Evolutionary conservation across 192 early-diverging fungal genomes (phyloP), one percentile per base, ranked within the genome.

Genomic region (Umbelopsis vinacea): DNA sequence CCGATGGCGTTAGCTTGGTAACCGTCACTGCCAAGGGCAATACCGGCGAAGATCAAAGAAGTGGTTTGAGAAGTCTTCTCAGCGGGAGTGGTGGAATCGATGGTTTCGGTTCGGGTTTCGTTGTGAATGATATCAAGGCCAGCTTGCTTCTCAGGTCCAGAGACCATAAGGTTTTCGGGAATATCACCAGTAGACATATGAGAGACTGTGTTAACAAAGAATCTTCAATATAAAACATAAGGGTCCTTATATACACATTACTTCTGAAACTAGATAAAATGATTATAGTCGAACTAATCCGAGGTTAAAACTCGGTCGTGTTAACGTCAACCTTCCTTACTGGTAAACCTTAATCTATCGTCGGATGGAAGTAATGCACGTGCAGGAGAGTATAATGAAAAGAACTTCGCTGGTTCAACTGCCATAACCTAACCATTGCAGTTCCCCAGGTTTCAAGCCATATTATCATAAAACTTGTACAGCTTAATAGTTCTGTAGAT

Each of bases 1-100:
- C 79, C 79, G 54, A 85, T 75, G 45, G 82, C 79, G 53, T 81
- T 79, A 38, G 79, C 83, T 70, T 85, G 84, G 67, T 85, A 85
- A 66, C 84, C 84, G 80, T 85, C 84, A 6, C 77, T 81, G 11
- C 78, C 53, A 9, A 82, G 57, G 7, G 84, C 84, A 68, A 80
- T 76, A 46, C 66, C 57, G 17, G 75, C 69, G 52, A 76, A 76
- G 48, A 71, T 52, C 46, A 76, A 33, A 38, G 75, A 76, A 22
- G 60, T 46, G 45, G 47, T 43, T 67, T 73, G 72, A 52, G 72
- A 73, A 11, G 57, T 63, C 33, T 63, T 63, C 57, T 63, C 57
- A 19, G 11, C 57, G 4, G 57, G 12, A 37, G 57, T 63, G 35
- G 4, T 29, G 19, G 57, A 63, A 33, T 63, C 57, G 35, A 63